Percentiles rank a stretch among this genome's conserved stretches.
Evolutionary conservation across 1,284 basidiomycete genomes (phyloP).

Genomic region (Heterobasidion occidentale): DNA sequence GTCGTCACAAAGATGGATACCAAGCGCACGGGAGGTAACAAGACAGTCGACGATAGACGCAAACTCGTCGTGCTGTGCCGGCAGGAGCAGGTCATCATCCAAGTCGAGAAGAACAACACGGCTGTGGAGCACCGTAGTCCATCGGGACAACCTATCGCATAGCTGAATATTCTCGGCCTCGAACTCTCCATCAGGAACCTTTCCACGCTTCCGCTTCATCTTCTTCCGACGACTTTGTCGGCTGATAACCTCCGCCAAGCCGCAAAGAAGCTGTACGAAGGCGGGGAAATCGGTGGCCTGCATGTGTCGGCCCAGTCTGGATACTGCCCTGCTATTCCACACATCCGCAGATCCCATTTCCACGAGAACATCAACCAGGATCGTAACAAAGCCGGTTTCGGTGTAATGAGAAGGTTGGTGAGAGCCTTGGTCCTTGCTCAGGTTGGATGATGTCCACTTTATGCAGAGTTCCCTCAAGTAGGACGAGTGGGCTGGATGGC

Average conservation of each 20-base stretch:
- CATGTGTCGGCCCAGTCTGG: conserved; percentile 24
- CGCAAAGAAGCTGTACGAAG: conserved; percentile 15
- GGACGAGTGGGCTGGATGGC: conserved; percentile 34
- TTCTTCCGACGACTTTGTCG: background rate
- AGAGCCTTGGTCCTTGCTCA: background rate
- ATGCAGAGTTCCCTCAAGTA: conserved; percentile 30
- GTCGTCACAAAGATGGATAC: conserved; percentile 10
- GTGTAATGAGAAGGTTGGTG: conserved; percentile 3
- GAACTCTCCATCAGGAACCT: background rate
- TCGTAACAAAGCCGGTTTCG: conserved; percentile 3
- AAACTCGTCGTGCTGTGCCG: conserved; percentile 6
- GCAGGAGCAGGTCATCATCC: background rate
- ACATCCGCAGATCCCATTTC: conserved; percentile 13
- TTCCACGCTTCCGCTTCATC: background rate
- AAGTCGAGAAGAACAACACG: conserved; percentile 4
- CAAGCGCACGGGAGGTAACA: background rate
- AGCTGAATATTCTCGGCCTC: conserved; percentile 2
- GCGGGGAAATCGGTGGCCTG: conserved; percentile 17
- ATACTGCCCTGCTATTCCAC: conserved; percentile 32
- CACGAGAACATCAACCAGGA: conserved; percentile 7
- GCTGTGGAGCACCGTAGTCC: conserved; percentile 11
- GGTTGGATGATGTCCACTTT: conserved; percentile 17
- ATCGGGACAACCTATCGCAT: conserved; percentile 18
- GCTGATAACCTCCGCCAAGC: conserved; percentile 7
- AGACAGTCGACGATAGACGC: conserved; percentile 1